Base-by-base conservation (phyloP, 495 filamentous ascomycete species). In the Penicillium paxilli region DNA sequence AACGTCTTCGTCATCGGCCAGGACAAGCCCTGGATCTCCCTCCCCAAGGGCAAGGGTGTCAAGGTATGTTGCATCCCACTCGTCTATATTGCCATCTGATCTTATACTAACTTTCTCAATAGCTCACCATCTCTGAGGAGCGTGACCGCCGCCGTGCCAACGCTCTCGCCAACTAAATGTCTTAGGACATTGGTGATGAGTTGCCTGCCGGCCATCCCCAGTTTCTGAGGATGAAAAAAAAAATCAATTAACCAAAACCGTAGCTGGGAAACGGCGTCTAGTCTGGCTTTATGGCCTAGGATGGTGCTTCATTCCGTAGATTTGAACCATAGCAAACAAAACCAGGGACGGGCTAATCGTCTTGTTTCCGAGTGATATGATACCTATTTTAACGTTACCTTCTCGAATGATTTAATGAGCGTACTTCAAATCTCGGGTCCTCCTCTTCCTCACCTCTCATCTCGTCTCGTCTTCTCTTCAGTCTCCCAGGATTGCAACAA, bases 41-140 rank as follows among this genome's bases (percentile, higher is more conserved):
- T 98, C 64, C 95, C 94, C 73, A 98, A 98, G 90, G 94, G 94
- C 82, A 96, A 95, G 86, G 95, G 94, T 86, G 94, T 98, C 82
- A 98, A 98, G 81, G 83, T 87, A 73, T 49, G 77, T 66, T 65
- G 59, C 25, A 22, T 26, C 4, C 9, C 8, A 32, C 20, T 4
- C 4, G 35, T 44, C 26, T 23, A 11, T 16, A 16, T 38, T n/a
- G 35, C n/a, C 51, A 33, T 20, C 44, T 33, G 19, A 12, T 23
- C 42, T 33, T 6, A 46, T n/a, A 26, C 59, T 63, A 62, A 63
- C 35, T 38, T 5, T 21, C 25, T 40, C 47, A 20, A 47, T 57
- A 87, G 89, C 88, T 97, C 70, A 86, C 89, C 69, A 98, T 97
- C 72, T 90, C 93, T 59, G 92, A 98, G 84, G 93, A 96, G 90